phyloP scores from a whole-genome alignment of 345 rosid species.

The Pistacia integerrima region DNA sequence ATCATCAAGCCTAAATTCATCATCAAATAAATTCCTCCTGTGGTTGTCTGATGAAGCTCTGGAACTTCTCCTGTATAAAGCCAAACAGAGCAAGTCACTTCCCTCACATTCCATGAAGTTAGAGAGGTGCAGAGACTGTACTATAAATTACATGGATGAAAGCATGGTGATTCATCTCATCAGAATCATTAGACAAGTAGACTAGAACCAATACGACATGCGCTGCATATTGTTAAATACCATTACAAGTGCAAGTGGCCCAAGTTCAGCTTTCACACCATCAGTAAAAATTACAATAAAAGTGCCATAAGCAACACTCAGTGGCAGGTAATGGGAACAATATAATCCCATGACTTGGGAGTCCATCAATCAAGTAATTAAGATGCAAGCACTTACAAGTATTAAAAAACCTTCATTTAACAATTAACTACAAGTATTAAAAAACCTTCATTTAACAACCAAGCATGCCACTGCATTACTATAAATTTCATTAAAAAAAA shows the following conservation, averaged over 20 bases:
- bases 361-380: not conserved
- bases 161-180: not conserved
- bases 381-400: not conserved
- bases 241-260: not conserved
- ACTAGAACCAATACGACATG: not conserved
- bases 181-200: not conserved
- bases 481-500: not conserved
- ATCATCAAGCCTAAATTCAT: constrained; percentile 48
- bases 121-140: not conserved
- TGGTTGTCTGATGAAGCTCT: constrained; percentile 24
- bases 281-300: no score
- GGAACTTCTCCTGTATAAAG: constrained; percentile 42
- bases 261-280: not conserved
- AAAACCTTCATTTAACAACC: not conserved
- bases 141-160: not conserved
- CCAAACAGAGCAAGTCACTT: constrained; percentile 20
- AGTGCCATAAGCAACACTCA: not conserved
- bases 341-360: not conserved
- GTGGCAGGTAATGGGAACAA: not conserved
- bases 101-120: not conserved
- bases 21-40: constrained; percentile 30
- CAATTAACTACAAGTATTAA: no score
- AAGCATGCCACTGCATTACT: not conserved
- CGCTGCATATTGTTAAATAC: not conserved
- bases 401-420: not conserved